These are phyloP conservation scores for Nakazawaea peltata DNA, from an alignment of 805 yeast species.

Conservation along the genomic window DNA sequence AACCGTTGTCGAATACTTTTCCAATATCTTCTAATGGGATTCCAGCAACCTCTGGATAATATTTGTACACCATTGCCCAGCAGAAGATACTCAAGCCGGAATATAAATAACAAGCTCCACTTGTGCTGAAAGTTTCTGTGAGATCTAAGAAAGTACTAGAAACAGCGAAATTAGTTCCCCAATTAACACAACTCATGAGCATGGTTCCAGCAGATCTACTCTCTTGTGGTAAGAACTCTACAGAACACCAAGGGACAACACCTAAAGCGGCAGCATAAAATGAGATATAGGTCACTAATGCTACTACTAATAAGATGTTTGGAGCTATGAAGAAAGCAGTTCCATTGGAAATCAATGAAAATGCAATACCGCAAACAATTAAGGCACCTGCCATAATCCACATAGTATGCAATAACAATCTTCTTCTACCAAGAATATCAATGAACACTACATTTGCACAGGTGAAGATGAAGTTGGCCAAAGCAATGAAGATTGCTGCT, in stretches of 20 bases:
- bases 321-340: not conserved
- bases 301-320: constrained; percentile 16
- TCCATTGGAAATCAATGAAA: not conserved
- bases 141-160: constrained; percentile 28
- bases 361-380: constrained; percentile 17
- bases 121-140: constrained; percentile 20
- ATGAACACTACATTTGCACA: constrained; percentile 41
- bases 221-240: constrained; percentile 34
- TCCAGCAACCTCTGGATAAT: constrained; percentile 38
- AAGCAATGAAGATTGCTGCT: constrained; percentile 47
- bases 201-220: constrained; percentile 34
- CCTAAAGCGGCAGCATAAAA: constrained; percentile 36
- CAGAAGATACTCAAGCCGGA: constrained; percentile 23
- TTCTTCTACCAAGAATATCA: constrained; percentile 43
- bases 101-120: constrained; percentile 26
- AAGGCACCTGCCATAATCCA: constrained; percentile 31
- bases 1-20: constrained; percentile 29
- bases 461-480: constrained; percentile 48
- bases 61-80: constrained; percentile 30
- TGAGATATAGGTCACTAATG: constrained; percentile 29
- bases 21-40: constrained; percentile 34
- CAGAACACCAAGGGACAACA: constrained; percentile 36
- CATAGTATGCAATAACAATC: constrained; percentile 24
- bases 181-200: constrained; percentile 31
- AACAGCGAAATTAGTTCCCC: constrained; percentile 30